Evolutionary conservation across 2,329 filamentous ascomycete species (phyloP), one percentile per base, ranked within the genome.

Genomic region (Colletotrichum gloeosporioides): DNA sequence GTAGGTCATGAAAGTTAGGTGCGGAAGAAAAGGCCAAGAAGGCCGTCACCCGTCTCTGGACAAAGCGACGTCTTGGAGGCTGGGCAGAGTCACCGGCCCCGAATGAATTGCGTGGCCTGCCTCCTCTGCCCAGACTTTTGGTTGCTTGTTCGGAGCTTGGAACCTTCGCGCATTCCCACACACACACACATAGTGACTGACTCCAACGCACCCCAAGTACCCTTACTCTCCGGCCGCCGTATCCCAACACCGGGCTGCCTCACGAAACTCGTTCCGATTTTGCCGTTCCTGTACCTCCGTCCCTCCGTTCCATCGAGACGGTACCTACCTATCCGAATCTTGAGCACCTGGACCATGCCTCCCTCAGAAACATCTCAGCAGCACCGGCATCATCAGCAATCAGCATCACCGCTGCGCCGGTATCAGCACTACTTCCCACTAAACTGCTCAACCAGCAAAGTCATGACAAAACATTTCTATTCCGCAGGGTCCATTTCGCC

Each of bases 41-140:
- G 49, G 64, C 39, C 57, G 64, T 68, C 63, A 36, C 39, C 39
- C 39, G 18, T 49, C 39, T 49, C 69, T 36, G 36, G 55, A 74
- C 59, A 53, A 49, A 76, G 74, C 70, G 29, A 69, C 57, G 69
- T 76, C 63, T 73, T 73, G 57, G 73, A 73, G 73, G 73, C 74
- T 76, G 70, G 74, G 74, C 74, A 76, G 44, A 74, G 73, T 73
- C 69, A 73, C 73, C 68, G 67, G 73, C 55, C 59, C 65, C 44
- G 62, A 68, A 61, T 63, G 44, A 61, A 76, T 76, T 76, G 71
- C 74, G 74, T 53, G 74, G 74, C 74, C 70, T 59, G 64, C 39
- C 67, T 57, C 57, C 29, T 34, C 27, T 63, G 59, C 69, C 69
- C 59, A 64, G 39, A 65, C 74, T 39, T 53, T 53, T 53, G 44